Evolutionary conservation across 1,139 yeast genomes (phyloP).

Genomic region (Pichia sp.): DNA sequence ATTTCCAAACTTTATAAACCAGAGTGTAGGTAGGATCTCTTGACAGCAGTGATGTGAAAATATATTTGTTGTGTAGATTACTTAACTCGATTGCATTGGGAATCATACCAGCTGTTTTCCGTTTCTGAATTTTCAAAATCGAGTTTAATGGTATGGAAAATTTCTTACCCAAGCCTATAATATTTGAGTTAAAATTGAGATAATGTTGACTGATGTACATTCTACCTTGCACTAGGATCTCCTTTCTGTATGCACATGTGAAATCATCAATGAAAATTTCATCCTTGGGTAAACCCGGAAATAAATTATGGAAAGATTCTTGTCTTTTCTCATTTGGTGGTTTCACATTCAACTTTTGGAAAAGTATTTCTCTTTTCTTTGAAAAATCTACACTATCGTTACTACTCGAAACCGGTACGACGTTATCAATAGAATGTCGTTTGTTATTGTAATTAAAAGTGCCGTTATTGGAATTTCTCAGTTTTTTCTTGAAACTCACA

Average conservation of each 20-base stretch:
- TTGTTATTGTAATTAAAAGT: too few relatives aligned
- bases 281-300: constrained; percentile 43
- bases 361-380: constrained; percentile 8
- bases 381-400: background rate
- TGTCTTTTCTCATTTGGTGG: constrained; percentile 37
- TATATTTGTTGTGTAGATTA: constrained; percentile 61
- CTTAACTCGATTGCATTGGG: constrained; percentile 69
- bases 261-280: constrained; percentile 58
- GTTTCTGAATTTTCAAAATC: constrained; percentile 63
- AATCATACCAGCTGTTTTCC: constrained; percentile 62
- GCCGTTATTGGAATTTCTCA: too few relatives aligned
- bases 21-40: constrained; percentile 60
- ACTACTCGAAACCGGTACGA: too few relatives aligned
- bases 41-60: constrained; percentile 63
- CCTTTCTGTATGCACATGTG: constrained; percentile 62
- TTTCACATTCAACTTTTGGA: constrained; percentile 17
- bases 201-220: constrained; percentile 53
- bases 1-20: constrained; percentile 52
- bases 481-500: constrained; percentile 9
- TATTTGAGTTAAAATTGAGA: constrained; percentile 63
- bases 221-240: constrained; percentile 65
- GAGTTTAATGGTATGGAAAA: constrained; percentile 60
- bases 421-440: too few relatives aligned
- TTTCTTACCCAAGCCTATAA: constrained; percentile 67
- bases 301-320: constrained; percentile 53